Base-by-base conservation (phyloP, 2,329 filamentous ascomycete species). In the Microdochium paspali region DNA sequence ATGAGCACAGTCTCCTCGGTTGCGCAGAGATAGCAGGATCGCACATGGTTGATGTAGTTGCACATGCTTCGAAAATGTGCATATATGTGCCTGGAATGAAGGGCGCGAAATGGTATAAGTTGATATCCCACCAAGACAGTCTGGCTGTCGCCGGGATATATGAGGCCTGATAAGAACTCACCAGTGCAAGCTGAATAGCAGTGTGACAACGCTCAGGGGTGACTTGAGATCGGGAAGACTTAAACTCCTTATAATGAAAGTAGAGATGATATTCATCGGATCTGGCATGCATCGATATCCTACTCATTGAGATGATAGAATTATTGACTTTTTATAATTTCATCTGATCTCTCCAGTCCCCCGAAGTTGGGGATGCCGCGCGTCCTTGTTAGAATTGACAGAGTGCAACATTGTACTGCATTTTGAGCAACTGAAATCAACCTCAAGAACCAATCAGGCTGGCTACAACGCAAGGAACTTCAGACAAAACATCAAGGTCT, bases 1-100 rank as follows among this genome's bases (percentile, higher is more conserved):
- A 70, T 69, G 45, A 70, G 61, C 9, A 71, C 63, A 0, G 62
- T 69, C 40, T 69, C 65, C 50, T 69, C 61, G 20, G 52, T 51
- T 43, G 55, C 51, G 56, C 67, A 71, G 49, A 55, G 43, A 45
- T 54, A 55, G 56, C 67, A 71, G 47, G 62, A 49, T 48, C 61
- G 61, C 30, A 67, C 50, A 55, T 71, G 67, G 21, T 58, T 63
- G 24, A 66, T 59, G 56, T 67, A 70, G 50, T 58, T 61, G 49
- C 68, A 71, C 67, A 70, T 69, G 48, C 45, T 57, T 58, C 47
- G 15, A 24, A 47, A 35, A 18, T 12, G 4, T 35, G 13, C 13
- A 15, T 18, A n/a, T n/a, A n/a, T n/a, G 31, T 35, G 31, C 4
- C n/a, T 9, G 6, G n/a, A n/a, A n/a, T n/a, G n/a, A n/a, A n/a